A percentile compares a stretch with the other conserved stretches of the same genome.
Evolutionary conservation across 1,284 basidiomycete species (phyloP).

Genomic region (Fomes fomentarius): DNA sequence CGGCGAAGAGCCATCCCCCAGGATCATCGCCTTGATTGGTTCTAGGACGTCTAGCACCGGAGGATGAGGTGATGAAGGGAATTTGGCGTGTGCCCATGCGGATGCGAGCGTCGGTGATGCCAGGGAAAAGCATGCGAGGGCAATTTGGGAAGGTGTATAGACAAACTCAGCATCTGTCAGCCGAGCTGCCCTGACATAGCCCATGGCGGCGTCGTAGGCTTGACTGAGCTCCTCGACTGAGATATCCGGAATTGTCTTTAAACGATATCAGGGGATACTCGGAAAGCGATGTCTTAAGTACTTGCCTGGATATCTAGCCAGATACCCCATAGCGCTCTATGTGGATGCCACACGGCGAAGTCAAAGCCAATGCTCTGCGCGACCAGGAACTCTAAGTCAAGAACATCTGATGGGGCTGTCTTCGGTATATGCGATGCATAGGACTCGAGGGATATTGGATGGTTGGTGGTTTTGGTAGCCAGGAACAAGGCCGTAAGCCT

Average conservation of each 20-base stretch:
- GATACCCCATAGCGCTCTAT: slow-evolving; percentile 89
- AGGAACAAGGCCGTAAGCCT: slow-evolving; percentile 97
- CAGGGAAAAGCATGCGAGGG: slow-evolving; percentile 80
- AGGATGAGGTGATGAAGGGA: slow-evolving; percentile 28
- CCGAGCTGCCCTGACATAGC: slow-evolving; percentile 71
- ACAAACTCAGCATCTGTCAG: slow-evolving; percentile 92
- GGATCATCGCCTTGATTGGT: slow-evolving; percentile 61
- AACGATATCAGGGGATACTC: not conserved
- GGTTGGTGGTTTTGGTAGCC: slow-evolving; percentile 96
- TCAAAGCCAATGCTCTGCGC: slow-evolving; percentile 94
- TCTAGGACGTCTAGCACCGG: slow-evolving; percentile 44
- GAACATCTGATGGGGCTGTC: slow-evolving; percentile 79
- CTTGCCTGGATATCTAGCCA: slow-evolving; percentile 88
- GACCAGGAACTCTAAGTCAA: slow-evolving; percentile 94
- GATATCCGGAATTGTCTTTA: slow-evolving; percentile 53
- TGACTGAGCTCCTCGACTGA: slow-evolving; percentile 46
- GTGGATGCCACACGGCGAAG: slow-evolving; percentile 90
- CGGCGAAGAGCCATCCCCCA: slow-evolving; percentile 59
- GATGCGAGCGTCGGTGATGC: slow-evolving; percentile 63
- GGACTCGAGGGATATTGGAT: slow-evolving; percentile 83
- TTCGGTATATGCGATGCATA: slow-evolving; percentile 85
- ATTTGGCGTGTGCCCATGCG: slow-evolving; percentile 66
- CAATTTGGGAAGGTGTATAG: slow-evolving; percentile 93
- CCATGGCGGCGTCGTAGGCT: slow-evolving; percentile 62
- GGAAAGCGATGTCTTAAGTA: not conserved